phyloP scores from a whole-genome alignment of 2,329 filamentous ascomycete species.

The Pseudocercospora eumusae region DNA sequence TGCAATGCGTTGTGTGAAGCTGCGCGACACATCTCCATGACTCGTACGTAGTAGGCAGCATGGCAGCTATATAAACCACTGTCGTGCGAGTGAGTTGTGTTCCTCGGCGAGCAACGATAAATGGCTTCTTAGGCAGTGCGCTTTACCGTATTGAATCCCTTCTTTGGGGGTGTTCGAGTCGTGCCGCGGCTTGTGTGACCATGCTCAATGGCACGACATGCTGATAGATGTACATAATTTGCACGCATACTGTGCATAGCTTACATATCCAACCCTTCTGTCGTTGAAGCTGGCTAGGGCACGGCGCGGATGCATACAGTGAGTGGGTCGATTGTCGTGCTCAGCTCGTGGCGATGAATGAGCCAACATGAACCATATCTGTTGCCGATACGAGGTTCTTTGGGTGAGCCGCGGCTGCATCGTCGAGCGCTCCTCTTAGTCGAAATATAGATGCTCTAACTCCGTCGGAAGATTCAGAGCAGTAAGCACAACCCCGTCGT shows the following conservation, averaged over 20 bases:
- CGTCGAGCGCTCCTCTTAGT: background rate
- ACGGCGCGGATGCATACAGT: background rate
- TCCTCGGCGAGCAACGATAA: background rate
- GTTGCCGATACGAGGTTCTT: background rate
- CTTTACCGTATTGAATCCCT: background rate
- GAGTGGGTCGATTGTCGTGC: background rate
- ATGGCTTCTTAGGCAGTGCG: too few relatives aligned
- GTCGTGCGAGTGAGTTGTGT: background rate
- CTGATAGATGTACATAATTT: background rate
- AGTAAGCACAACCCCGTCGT: background rate
- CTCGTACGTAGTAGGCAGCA: background rate
- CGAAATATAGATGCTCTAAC: background rate
- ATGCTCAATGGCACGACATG: background rate
- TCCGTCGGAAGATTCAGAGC: background rate
- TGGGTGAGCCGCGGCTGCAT: background rate
- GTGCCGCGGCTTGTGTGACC: background rate
- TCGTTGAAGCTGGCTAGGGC: background rate
- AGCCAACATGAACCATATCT: background rate
- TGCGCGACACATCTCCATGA: background rate
- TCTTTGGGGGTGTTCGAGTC: background rate
- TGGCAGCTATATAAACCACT: background rate
- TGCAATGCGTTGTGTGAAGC: background rate
- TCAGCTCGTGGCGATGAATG: background rate
- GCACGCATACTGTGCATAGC: background rate
- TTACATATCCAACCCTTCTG: background rate